phyloP scores from a whole-genome alignment of 176 grass and related monocot species.

The Oryza meyeriana region DNA sequence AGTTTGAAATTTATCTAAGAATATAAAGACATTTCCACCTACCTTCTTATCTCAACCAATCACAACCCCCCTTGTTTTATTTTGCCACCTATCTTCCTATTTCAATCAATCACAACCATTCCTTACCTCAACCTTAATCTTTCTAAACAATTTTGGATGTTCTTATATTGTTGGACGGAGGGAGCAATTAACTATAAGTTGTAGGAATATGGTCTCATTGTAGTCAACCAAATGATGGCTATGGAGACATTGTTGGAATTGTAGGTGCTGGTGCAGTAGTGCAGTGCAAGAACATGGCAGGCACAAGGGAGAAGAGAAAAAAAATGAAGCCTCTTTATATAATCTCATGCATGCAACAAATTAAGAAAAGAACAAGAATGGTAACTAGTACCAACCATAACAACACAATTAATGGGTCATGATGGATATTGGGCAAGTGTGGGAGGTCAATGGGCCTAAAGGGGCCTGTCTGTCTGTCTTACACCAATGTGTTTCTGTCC shows the following conservation, averaged over 20 bases:
- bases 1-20: no score
- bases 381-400: slow-evolving; percentile 30
- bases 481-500: slow-evolving; percentile 38
- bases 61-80: no score
- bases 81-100: no score
- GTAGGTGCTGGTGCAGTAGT: slow-evolving; percentile 1
- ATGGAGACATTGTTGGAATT: neutral
- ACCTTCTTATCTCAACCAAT: no score
- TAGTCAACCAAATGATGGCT: slow-evolving; percentile 5
- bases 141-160: no score
- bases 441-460: slow-evolving; percentile 59
- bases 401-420: slow-evolving; percentile 77
- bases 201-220: neutral
- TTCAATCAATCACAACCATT: no score
- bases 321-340: neutral
- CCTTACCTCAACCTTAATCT: no score
- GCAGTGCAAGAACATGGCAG: slow-evolving; percentile 13
- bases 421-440: slow-evolving; percentile 47
- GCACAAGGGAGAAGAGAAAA: neutral
- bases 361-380: slow-evolving; percentile 27
- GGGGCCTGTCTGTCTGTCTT: slow-evolving; percentile 41
- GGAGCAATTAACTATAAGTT: neutral
- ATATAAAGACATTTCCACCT: no score
- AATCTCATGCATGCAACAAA: slow-evolving; percentile 2
- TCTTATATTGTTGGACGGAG: no score